phyloP scores from a whole-genome alignment of 768 basidiomycete species.

The Agaricus blazei region DNA sequence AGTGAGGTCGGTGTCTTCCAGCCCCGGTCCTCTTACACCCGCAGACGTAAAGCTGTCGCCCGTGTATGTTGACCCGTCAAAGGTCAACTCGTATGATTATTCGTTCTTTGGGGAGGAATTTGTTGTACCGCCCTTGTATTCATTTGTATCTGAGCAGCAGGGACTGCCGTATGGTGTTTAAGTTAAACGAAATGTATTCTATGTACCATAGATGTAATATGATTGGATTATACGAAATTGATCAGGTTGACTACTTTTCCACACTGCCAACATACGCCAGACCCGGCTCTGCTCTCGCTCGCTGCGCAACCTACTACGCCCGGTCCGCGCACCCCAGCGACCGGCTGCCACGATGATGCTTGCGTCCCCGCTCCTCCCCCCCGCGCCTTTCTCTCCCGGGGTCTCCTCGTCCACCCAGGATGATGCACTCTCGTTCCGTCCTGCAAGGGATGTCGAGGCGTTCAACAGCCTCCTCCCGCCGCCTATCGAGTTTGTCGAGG shows the following conservation, averaged over 20 bases:
- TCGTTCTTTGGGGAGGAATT: constrained; percentile 1
- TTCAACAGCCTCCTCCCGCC: constrained; percentile 78
- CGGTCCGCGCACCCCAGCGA: constrained; percentile 3
- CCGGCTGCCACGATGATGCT: constrained; percentile 46
- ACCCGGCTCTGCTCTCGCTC: not conserved
- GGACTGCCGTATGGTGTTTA: not conserved
- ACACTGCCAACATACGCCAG: not conserved
- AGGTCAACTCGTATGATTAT: constrained; percentile 5
- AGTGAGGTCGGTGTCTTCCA: not conserved
- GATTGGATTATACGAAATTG: constrained; percentile 7
- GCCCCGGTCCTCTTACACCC: constrained; percentile 4
- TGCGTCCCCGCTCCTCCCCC: constrained; percentile 56
- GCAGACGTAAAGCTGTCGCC: not conserved
- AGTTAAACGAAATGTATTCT: not conserved
- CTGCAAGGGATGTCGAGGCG: constrained; percentile 65
- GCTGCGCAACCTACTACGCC: not conserved
- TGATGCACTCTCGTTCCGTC: constrained; percentile 52
- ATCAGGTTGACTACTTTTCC: constrained; percentile 5
- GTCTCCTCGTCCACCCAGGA: constrained; percentile 44
- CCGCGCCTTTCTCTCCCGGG: constrained; percentile 26
- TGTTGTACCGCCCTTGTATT: constrained; percentile 2
- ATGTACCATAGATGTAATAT: not conserved
- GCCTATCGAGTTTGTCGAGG: constrained; percentile 80
- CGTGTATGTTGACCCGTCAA: constrained; percentile 1
- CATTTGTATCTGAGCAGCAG: constrained; percentile 1